A percentile compares a stretch with the other conserved stretches of the same genome.
phyloP scores from a whole-genome alignment of 345 rosid genomes.

The Triadica sebifera region DNA sequence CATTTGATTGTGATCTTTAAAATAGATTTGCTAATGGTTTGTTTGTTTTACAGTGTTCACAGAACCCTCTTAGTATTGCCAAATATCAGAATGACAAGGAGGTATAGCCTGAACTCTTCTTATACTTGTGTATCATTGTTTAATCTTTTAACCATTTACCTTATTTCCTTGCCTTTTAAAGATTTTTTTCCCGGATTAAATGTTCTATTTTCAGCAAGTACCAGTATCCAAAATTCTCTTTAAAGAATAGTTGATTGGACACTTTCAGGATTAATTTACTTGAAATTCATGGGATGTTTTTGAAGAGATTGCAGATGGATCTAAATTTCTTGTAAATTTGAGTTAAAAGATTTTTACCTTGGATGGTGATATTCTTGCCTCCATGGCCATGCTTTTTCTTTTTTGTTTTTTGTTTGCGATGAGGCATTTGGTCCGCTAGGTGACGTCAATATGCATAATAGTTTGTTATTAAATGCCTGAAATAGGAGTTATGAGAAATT shows the following conservation, averaged over 20 bases:
- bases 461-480: neutral
- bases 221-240: neutral
- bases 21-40: slow-evolving; percentile 14
- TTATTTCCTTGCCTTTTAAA: neutral
- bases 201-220: neutral
- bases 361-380: neutral
- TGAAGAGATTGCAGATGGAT: too few species aligned
- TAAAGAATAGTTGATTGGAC: neutral
- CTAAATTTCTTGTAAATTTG: neutral
- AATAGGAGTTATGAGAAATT: neutral
- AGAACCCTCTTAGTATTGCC: slow-evolving; percentile 79
- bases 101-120: too few species aligned
- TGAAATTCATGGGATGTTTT: too few species aligned
- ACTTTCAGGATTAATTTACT: slow-evolving; percentile 1
- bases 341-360: too few species aligned
- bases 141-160: too few species aligned
- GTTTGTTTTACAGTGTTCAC: slow-evolving; percentile 74
- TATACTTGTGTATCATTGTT: too few species aligned
- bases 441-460: neutral
- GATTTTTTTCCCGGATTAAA: too few species aligned
- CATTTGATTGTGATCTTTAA: neutral
- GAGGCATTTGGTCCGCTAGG: neutral
- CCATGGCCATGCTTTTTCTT: too few species aligned
- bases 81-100: slow-evolving; percentile 99
- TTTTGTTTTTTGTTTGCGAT: too few species aligned